phyloP scores from a whole-genome alignment of 176 grass and related monocot species.

The Elymus sibiricus region DNA sequence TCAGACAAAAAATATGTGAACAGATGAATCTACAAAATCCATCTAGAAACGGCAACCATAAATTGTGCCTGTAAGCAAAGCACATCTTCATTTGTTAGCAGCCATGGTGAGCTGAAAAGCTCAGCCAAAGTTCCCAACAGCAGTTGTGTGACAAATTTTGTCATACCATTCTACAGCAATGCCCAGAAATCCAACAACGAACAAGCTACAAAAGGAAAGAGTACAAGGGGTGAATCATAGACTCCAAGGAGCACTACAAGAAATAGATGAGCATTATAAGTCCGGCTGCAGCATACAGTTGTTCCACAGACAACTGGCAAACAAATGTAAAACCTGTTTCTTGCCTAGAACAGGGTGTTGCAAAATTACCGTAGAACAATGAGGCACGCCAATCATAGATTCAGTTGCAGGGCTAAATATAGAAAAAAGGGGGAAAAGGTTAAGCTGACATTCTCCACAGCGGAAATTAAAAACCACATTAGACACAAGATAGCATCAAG shows the following conservation, averaged over 20 bases:
- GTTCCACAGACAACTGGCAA: neutral
- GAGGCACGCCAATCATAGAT: neutral
- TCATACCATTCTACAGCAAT: too few relatives aligned
- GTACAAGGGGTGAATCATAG: too few relatives aligned
- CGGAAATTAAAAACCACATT: too few relatives aligned
- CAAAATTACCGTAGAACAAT: neutral
- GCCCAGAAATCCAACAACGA: too few relatives aligned
- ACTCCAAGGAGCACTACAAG: too few relatives aligned
- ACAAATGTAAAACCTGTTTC: neutral
- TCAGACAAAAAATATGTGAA: neutral
- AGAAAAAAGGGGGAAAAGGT: neutral
- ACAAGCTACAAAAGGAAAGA: too few relatives aligned
- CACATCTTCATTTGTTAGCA: too few relatives aligned
- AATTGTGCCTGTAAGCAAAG: too few relatives aligned
- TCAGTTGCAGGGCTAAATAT: neutral
- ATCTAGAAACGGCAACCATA: neutral
- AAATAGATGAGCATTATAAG: neutral
- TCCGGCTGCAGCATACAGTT: neutral
- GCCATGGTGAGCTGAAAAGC: too few relatives aligned
- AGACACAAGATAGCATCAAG: neutral
- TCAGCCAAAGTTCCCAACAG: too few relatives aligned
- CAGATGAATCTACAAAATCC: neutral
- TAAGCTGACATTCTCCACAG: neutral
- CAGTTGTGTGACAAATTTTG: neutral
- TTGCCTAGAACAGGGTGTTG: neutral